These are phyloP conservation scores for Melampsora americana DNA, from an alignment of 1,284 basidiomycete genomes.

Conservation along the genomic window DNA sequence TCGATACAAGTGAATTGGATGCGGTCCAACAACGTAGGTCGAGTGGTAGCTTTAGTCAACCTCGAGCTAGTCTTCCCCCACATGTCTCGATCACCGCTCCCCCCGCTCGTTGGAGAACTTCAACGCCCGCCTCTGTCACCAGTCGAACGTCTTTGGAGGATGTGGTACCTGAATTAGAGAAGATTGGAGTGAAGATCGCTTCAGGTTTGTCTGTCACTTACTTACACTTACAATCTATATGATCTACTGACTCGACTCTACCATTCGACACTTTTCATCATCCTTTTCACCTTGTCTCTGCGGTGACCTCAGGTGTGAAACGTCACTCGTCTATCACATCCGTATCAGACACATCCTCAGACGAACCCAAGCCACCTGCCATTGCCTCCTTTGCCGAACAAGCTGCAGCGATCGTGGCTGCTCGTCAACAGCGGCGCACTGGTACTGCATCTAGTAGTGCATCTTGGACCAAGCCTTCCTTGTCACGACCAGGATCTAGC, in stretches of 20 bases:
- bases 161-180: not conserved
- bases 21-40: slow-evolving; percentile 19
- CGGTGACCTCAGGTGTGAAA: not conserved
- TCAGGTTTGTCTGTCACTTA: not conserved
- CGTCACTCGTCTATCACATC: not conserved
- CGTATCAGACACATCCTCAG: not conserved
- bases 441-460: slow-evolving; percentile 10
- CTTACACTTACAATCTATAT: not conserved
- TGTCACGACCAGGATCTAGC: not conserved
- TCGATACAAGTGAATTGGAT: slow-evolving; percentile 37
- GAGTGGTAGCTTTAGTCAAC: slow-evolving; percentile 5
- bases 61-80: not conserved
- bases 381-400: slow-evolving; percentile 41
- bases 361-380: not conserved
- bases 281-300: not conserved
- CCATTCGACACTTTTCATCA: no score
- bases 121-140: slow-evolving; percentile 14
- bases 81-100: slow-evolving; percentile 29
- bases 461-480: slow-evolving; percentile 6
- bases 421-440: slow-evolving; percentile 26
- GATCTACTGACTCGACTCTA: not conserved
- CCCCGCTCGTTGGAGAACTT: slow-evolving; percentile 22
- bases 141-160: slow-evolving; percentile 20
- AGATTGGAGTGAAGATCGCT: not conserved
- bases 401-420: slow-evolving; percentile 38